A percentile compares a stretch with the other conserved stretches of the same genome.
Conservation (phyloP, 192 early-diverging fungal genomes). For the Mycoemilia scoparia region DNA sequence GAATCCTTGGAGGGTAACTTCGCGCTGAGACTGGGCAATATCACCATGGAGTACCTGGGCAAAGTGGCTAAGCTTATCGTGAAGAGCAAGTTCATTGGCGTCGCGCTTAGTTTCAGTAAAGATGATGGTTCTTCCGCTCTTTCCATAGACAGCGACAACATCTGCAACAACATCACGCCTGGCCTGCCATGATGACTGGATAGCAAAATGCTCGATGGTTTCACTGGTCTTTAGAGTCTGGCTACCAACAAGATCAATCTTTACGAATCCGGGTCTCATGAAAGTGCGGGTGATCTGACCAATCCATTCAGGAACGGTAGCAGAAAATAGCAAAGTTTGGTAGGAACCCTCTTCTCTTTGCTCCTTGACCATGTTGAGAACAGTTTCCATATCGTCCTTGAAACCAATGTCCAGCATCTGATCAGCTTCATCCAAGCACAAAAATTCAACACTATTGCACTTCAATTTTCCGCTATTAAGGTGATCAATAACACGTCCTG, state of each 20-base stretch:
- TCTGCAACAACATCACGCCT: constrained; percentile 84
- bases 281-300: constrained; percentile 45
- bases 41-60: constrained; percentile 82
- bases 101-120: constrained; percentile 90
- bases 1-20: constrained; percentile 87
- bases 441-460: constrained; percentile 41
- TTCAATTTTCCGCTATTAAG: constrained; percentile 51
- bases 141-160: constrained; percentile 80
- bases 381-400: constrained; percentile 71
- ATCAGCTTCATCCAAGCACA: constrained; percentile 94
- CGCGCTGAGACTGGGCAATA: constrained; percentile 61
- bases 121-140: constrained; percentile 67
- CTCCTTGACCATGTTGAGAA: constrained; percentile 67
- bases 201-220: constrained; percentile 67
- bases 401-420: constrained; percentile 93
- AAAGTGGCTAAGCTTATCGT: constrained; percentile 62
- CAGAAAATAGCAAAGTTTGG: constrained; percentile 89
- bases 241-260: constrained; percentile 73
- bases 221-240: constrained; percentile 79
- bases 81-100: constrained; percentile 66
- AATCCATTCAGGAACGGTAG: constrained; percentile 73
- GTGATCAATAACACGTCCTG: constrained; percentile 79
- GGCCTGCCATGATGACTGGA: constrained; percentile 75
- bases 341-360: constrained; percentile 52
- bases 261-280: constrained; percentile 42